Percentiles rank a stretch among this genome's conserved stretches.
Conservation (phyloP, 148 eudicot genomes). For the Euryodendron excelsum region DNA sequence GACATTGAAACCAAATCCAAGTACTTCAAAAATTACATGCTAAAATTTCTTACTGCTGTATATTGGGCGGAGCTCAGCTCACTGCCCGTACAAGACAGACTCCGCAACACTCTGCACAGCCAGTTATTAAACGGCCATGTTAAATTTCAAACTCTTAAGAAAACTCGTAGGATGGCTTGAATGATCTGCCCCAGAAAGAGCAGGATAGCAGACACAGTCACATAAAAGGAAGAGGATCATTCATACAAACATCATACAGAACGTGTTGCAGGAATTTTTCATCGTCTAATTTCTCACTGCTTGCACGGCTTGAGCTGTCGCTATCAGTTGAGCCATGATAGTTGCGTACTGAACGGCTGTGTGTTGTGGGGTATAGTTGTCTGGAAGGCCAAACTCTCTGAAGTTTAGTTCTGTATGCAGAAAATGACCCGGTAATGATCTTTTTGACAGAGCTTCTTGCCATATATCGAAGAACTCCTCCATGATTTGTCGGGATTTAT, state of each 20-base stretch:
- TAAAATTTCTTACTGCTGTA: too few relatives aligned
- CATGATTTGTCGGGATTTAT: slow-evolving; percentile 65
- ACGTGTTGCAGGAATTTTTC: not conserved
- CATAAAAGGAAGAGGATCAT: not conserved
- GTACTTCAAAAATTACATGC: too few relatives aligned
- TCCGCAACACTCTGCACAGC: too few relatives aligned
- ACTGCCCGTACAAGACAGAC: too few relatives aligned
- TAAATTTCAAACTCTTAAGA: too few relatives aligned
- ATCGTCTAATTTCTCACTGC: slow-evolving; percentile 51
- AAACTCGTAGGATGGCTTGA: too few relatives aligned
- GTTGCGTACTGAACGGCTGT: slow-evolving; percentile 82
- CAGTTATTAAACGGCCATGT: too few relatives aligned
- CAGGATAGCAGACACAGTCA: too few relatives aligned
- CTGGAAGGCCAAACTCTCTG: slow-evolving; percentile 66
- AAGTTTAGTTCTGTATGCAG: slow-evolving; percentile 68
- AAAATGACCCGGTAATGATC: slow-evolving; percentile 82
- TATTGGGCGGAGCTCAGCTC: too few relatives aligned
- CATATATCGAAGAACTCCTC: slow-evolving; percentile 70
- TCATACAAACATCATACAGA: not conserved
- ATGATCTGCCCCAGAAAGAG: not conserved
- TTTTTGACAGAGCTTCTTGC: slow-evolving; percentile 70
- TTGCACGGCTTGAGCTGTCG: slow-evolving; percentile 49
- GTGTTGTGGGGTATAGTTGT: slow-evolving; percentile 69
- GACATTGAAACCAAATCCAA: too few relatives aligned
- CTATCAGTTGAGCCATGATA: slow-evolving; percentile 73